Evolutionary conservation across 768 basidiomycete species (phyloP), one percentile per base, ranked within the genome.

Genomic region (Hemileccinum impolitum): DNA sequence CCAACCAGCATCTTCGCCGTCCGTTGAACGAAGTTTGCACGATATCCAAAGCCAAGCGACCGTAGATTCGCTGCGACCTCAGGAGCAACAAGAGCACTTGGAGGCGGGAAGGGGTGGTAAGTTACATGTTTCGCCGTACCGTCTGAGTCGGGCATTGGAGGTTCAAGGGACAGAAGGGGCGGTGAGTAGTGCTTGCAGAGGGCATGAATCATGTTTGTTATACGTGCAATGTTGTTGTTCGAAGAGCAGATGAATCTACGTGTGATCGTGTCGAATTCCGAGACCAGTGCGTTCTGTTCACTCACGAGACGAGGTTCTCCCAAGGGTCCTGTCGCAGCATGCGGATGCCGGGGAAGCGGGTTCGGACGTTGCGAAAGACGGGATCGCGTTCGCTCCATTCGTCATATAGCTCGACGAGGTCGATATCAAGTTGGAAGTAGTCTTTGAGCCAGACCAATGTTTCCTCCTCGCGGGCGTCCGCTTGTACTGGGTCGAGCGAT

Each of bases 211-310:
- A 98, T 94, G 49, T 87, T 89, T 14, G 91, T 88, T 59, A 99
- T 99, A 6, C 96, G 88, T 6, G 82, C 70, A 43, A 99, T 98
- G 59, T 98, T 94, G 66, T 98, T 98, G 62, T 97, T 97, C 3
- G 92, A 90, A 3, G 94, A 96, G 64, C 95, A 98, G 55, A 99
- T 96, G 72, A 98, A 99, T 9, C 94, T 95, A 46, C 15, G 19
- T 28, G 53, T 26, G 25, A 39, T 52, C 47, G 44, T 31, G 47
- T 65, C 32, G 50, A 52, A 18, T 18, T 15, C 23, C 43, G 35
- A 47, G 45, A 50, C 28, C 1, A 42, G 43, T 39, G 12, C 36
- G 39, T 35, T 43, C 30, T 52, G 31, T 45, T 39, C 39, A 81
- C 90, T 59, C 67, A 96, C 94, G 91, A 93, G 38, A 97, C 71